phyloP scores from a whole-genome alignment of 495 filamentous ascomycete genomes.

The Annulohypoxylon stygium region DNA sequence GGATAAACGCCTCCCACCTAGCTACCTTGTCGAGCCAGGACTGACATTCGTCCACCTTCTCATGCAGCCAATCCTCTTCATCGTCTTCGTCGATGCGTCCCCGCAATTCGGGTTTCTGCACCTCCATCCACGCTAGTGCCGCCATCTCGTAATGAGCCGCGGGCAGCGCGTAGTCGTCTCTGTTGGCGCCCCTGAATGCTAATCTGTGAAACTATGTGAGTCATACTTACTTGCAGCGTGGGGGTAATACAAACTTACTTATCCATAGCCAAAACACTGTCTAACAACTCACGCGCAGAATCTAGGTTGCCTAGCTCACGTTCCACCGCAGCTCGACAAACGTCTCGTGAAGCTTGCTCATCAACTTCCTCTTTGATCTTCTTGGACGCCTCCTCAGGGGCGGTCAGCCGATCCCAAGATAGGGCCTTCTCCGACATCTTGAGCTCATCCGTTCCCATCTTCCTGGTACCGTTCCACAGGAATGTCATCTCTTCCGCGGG shows the following conservation, averaged over 20 bases:
- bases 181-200: constrained; percentile 77
- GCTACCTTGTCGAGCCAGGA: constrained; percentile 81
- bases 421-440: constrained; percentile 72
- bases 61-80: constrained; percentile 61
- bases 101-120: constrained; percentile 46
- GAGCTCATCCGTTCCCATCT: constrained; percentile 76
- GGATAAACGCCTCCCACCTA: constrained; percentile 85
- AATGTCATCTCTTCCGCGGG: constrained; percentile 96
- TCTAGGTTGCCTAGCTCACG: constrained; percentile 71
- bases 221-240: neutral
- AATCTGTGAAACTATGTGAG: constrained; percentile 53
- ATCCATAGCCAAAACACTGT: constrained; percentile 74
- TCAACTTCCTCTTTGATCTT: constrained; percentile 79
- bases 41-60: constrained; percentile 74
- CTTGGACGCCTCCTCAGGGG: constrained; percentile 65
- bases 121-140: constrained; percentile 80
- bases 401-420: constrained; percentile 70
- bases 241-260: constrained; percentile 51
- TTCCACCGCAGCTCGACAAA: constrained; percentile 76
- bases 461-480: constrained; percentile 87
- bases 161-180: constrained; percentile 85
- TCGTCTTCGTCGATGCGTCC: constrained; percentile 41
- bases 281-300: constrained; percentile 74
- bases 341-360: constrained; percentile 76
- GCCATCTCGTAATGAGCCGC: constrained; percentile 92